phyloP scores from a whole-genome alignment of 1,284 basidiomycete species.

The Boletus albobrunnescens region DNA sequence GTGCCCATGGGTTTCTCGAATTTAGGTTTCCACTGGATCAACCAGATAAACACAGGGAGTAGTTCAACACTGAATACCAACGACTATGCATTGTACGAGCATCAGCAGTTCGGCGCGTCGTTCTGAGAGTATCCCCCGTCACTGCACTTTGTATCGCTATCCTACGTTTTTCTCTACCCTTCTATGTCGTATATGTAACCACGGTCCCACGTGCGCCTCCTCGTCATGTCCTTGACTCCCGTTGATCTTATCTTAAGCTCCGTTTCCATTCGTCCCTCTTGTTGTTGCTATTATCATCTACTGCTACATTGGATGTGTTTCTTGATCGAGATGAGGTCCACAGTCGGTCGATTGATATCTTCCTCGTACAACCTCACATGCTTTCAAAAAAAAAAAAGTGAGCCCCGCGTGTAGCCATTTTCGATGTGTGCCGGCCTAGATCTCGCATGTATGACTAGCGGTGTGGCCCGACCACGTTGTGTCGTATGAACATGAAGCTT shows the following conservation, averaged over 20 bases:
- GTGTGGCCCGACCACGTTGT: too few species aligned
- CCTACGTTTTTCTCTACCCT: not conserved
- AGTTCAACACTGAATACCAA: conserved; percentile 20
- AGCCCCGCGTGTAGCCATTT: too few species aligned
- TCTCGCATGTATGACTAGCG: too few species aligned
- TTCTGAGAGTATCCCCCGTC: conserved; percentile 8
- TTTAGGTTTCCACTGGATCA: conserved; percentile 43
- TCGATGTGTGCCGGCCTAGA: too few species aligned
- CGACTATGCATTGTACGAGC: conserved; percentile 30
- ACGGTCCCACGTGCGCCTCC: too few species aligned
- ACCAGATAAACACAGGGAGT: conserved; percentile 25
- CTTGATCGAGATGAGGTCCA: conserved; percentile 1
- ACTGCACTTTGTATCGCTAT: not conserved
- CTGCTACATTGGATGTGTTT: not conserved
- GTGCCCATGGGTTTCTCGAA: not conserved
- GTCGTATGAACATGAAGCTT: too few species aligned
- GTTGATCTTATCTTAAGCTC: not conserved
- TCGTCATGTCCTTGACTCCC: not conserved
- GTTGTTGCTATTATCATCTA: not conserved
- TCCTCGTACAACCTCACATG: not conserved
- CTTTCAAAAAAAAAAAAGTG: not conserved
- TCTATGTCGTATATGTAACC: not conserved
- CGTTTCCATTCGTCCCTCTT: not conserved
- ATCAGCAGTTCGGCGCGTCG: conserved; percentile 13
- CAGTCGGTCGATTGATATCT: not conserved